These are phyloP conservation scores for Xerocomellus intermedius DNA, from an alignment of 768 basidiomycete genomes.

Conservation along the genomic window DNA sequence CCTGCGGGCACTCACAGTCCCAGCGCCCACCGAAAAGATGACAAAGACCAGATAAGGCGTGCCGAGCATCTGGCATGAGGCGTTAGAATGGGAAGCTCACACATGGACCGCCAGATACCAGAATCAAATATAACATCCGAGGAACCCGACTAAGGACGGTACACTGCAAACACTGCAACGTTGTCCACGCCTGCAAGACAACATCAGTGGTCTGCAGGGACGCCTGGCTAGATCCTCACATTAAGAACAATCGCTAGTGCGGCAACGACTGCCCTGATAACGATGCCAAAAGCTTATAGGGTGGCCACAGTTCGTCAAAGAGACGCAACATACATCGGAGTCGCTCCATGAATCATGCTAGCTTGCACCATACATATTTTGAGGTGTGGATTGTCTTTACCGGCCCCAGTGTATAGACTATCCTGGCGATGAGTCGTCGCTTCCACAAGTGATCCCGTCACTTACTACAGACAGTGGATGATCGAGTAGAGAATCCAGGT, in stretches of 20 bases:
- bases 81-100: conserved; percentile 8
- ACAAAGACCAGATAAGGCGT: conserved; percentile 44
- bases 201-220: conserved; percentile 1
- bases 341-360: conserved; percentile 49
- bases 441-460: background rate
- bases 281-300: conserved; percentile 1
- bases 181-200: conserved; percentile 36
- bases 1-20: conserved; percentile 32
- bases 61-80: conserved; percentile 33
- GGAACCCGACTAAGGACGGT: conserved; percentile 21
- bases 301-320: background rate
- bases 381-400: conserved; percentile 23
- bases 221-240: conserved; percentile 22
- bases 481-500: conserved; percentile 57
- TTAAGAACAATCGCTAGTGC: conserved; percentile 43
- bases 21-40: conserved; percentile 39
- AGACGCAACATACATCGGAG: conserved; percentile 46
- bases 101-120: conserved; percentile 18
- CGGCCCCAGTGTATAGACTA: conserved; percentile 35
- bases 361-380: conserved; percentile 50
- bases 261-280: conserved; percentile 40
- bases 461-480: conserved; percentile 51
- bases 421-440: conserved; percentile 5
- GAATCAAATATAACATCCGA: conserved; percentile 22
- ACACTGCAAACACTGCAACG: conserved; percentile 28